These are phyloP conservation scores for Spinacia oleracea DNA, from an alignment of 179 eudicot genomes.

Conservation along the genomic window DNA sequence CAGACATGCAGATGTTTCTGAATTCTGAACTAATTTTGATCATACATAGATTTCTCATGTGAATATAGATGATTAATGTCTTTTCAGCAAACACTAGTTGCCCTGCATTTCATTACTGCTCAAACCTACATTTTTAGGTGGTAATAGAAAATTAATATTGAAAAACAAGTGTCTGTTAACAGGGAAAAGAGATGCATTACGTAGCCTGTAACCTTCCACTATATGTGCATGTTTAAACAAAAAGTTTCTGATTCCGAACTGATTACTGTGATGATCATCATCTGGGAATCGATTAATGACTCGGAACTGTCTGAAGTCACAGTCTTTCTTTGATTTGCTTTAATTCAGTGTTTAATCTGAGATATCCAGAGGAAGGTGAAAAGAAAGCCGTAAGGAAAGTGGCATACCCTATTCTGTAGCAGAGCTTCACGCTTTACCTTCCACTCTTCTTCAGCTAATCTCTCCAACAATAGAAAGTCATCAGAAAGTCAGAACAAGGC, in stretches of 20 bases:
- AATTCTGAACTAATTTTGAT: too few species aligned
- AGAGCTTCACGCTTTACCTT: constrained; percentile 69
- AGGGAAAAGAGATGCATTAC: too few species aligned
- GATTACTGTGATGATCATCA: background rate
- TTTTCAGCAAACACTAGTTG: too few species aligned
- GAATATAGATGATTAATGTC: too few species aligned
- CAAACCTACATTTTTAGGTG: too few species aligned
- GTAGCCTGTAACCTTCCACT: too few species aligned
- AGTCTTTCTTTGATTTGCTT: background rate
- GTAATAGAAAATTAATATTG: too few species aligned
- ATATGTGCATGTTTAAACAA: too few species aligned
- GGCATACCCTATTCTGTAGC: constrained; percentile 74
- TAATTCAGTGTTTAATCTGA: constrained; percentile 9
- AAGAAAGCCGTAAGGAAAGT: background rate
- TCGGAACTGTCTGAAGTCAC: background rate
- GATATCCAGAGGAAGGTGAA: background rate
- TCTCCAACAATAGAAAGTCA: constrained; percentile 44
- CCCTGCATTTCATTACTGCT: too few species aligned
- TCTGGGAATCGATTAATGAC: background rate
- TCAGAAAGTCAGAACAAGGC: constrained; percentile 20
- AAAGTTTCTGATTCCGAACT: background rate
- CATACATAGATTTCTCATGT: background rate
- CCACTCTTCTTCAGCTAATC: constrained; percentile 98
- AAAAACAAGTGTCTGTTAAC: too few species aligned
- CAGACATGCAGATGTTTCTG: background rate